A percentile compares a stretch with the other conserved stretches of the same genome.
phyloP scores from a whole-genome alignment of 345 rosid genomes.

The Noccaea caerulescens region DNA sequence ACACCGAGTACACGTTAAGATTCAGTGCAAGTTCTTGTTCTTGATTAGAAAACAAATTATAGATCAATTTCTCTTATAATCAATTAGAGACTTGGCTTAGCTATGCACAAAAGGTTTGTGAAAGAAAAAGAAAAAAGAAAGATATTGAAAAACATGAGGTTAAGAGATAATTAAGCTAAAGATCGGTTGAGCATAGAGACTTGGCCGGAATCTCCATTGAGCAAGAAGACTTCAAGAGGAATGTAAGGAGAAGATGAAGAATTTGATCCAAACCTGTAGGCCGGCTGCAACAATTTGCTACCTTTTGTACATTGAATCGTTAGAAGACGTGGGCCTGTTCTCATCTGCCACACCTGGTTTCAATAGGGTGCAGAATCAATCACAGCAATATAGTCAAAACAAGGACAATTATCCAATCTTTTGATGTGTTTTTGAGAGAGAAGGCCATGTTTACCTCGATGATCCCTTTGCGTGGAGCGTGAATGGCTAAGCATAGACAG shows the following conservation, averaged over 20 bases:
- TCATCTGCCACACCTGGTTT: conserved; percentile 98
- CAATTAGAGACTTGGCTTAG: conserved; percentile 26
- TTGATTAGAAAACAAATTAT: conserved; percentile 7
- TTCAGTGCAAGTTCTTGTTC: not conserved
- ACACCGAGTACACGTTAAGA: not conserved
- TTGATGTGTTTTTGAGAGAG: not conserved
- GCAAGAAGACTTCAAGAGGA: conserved; percentile 79
- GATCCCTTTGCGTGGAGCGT: conserved; percentile 95
- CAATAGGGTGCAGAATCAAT: not conserved
- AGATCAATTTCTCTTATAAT: conserved; percentile 2
- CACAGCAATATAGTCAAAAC: not conserved
- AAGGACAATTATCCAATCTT: not conserved
- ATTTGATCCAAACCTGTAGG: conserved; percentile 77
- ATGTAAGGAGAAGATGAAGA: conserved; percentile 70
- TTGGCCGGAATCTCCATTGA: conserved; percentile 90
- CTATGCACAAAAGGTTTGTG: conserved; percentile 29
- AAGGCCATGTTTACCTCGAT: conserved; percentile 59
- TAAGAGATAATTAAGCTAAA: conserved; percentile 45
- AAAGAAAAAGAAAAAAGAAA: not conserved
- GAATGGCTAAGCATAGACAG: conserved; percentile 92
- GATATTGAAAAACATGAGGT: not conserved
- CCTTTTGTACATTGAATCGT: conserved; percentile 76
- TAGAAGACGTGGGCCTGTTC: conserved; percentile 84
- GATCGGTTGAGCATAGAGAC: conserved; percentile 72
- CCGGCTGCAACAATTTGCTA: conserved; percentile 81